Base-by-base conservation (phyloP, 2,329 filamentous ascomycete species). In the Raffaelea arxii region DNA sequence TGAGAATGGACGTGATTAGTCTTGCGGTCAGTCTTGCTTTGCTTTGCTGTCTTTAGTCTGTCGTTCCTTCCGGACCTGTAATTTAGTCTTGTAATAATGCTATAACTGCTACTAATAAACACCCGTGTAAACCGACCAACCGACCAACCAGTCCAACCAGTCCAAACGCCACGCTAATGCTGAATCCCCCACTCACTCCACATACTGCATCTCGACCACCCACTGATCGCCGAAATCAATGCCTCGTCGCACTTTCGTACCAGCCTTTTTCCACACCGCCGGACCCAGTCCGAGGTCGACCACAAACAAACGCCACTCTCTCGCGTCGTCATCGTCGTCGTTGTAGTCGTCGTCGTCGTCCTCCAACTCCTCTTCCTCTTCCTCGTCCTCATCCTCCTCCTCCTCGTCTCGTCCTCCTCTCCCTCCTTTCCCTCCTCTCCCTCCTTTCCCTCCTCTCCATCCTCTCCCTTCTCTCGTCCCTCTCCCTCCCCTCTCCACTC, bases 221-320 rank as follows among this genome's bases (percentile, higher is more conserved):
- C 91, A 97, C 53, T 82, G 78, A 49, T 82, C 80, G 22, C 87
- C 88, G 70, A 96, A 97, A 56, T 90, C 88, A 47, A 96, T 83
- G 0, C 89, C 89, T 53, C 86, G 82, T 19, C 89, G 79, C 43
- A 88, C 78, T 59, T 85, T 82, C 4, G 86, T 87, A 2, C 86
- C 86, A 1, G 86, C 85, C 61, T 88, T 88, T 59, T 83, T 84
- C 84, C 90, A 94, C 4, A 89, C 86, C 4, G 84, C 78, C 48
- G 86, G 82, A 2, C 81, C 82, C 14, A 96, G 77, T 1, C 92
- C 91, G 53, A 96, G 83, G 61, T 98, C 92, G 2, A 83, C 88
- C 12, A 97, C 78, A 59, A 80, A 86, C 2, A 97, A 68, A 45
- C 83, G 79, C 89, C 90, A 95, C 49, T 78, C 72, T 10, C 54